Evolutionary conservation across 169 alveolate genomes (phyloP).

Genomic region (Besnoitia besnoiti): DNA sequence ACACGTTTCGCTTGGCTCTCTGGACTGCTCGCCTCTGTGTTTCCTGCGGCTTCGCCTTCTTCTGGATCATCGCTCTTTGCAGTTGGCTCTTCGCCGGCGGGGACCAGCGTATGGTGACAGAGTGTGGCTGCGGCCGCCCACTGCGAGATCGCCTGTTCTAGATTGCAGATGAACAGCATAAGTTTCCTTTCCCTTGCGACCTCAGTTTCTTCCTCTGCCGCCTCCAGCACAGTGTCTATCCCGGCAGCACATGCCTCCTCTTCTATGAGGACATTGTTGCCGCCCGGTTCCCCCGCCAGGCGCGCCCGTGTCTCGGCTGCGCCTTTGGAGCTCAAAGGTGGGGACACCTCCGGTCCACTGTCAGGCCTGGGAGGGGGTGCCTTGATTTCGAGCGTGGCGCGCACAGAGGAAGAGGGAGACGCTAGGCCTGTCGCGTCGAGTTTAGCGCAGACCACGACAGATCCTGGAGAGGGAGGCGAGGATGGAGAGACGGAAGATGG

Average conservation of each 20-base stretch:
- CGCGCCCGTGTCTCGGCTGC: too few species aligned
- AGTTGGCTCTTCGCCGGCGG: neutral
- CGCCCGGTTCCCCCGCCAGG: too few species aligned
- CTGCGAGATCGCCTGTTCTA: slow-evolving; percentile 8
- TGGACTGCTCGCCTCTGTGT: neutral
- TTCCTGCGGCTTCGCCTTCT: neutral
- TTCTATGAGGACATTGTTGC: too few species aligned
- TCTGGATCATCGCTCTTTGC: neutral
- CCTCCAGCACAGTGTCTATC: neutral
- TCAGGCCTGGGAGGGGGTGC: too few species aligned
- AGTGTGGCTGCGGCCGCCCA: slow-evolving; percentile 7
- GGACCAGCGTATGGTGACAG: neutral
- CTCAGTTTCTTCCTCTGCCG: neutral
- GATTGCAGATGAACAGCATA: neutral
- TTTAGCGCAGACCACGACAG: too few species aligned
- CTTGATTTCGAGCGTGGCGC: too few species aligned
- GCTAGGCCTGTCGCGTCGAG: too few species aligned
- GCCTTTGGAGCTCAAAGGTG: too few species aligned
- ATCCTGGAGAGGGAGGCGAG: too few species aligned
- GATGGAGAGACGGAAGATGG: too few species aligned
- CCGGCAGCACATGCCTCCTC: neutral
- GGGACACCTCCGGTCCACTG: too few species aligned
- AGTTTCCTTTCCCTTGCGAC: neutral
- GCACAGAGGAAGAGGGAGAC: too few species aligned
- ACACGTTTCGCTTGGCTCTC: neutral